A percentile compares a stretch with the other conserved stretches of the same genome.
These are phyloP conservation scores for Rhypophila decipiens DNA, from an alignment of 495 filamentous ascomycete genomes.

Conservation along the genomic window DNA sequence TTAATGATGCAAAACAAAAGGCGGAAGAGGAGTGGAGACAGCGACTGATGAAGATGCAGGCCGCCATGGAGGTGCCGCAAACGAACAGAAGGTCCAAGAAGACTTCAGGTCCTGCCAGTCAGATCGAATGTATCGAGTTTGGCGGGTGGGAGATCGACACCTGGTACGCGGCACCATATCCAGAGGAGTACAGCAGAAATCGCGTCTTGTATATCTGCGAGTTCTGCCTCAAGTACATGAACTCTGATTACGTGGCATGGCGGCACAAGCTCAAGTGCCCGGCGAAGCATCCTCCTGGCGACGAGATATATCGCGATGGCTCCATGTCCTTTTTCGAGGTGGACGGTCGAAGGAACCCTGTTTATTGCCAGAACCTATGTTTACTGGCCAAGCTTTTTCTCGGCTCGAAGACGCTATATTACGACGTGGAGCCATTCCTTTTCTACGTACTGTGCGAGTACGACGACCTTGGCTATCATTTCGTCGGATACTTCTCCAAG, in stretches of 20 bases:
- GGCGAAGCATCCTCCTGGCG: constrained; percentile 90
- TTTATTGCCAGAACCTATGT: constrained; percentile 97
- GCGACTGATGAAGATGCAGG: constrained; percentile 41
- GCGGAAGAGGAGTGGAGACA: constrained; percentile 88
- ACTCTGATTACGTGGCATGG: constrained; percentile 95
- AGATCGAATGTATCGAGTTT: constrained; percentile 98
- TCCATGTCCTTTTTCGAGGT: constrained; percentile 96
- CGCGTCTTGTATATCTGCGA: constrained; percentile 95
- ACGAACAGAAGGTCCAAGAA: constrained; percentile 54
- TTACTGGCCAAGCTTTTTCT: constrained; percentile 93
- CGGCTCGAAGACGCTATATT: constrained; percentile 96
- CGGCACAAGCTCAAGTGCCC: constrained; percentile 96
- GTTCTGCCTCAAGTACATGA: constrained; percentile 99
- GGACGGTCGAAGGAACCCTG: constrained; percentile 90
- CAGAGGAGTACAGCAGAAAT: constrained; percentile 95
- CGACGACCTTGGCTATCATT: constrained; percentile 89
- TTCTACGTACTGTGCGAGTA: constrained; percentile 99
- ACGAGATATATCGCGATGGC: constrained; percentile 94
- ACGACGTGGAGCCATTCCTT: constrained; percentile 95
- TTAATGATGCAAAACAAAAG: constrained; percentile 79
- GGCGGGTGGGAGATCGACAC: constrained; percentile 96
- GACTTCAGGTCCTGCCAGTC: constrained; percentile 77
- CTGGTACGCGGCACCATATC: constrained; percentile 99
- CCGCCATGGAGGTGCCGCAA: constrained; percentile 36
- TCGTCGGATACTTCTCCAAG: constrained; percentile 98